Base-by-base conservation (phyloP, 2,329 filamentous ascomycete species). In the Venturia effusa region DNA sequence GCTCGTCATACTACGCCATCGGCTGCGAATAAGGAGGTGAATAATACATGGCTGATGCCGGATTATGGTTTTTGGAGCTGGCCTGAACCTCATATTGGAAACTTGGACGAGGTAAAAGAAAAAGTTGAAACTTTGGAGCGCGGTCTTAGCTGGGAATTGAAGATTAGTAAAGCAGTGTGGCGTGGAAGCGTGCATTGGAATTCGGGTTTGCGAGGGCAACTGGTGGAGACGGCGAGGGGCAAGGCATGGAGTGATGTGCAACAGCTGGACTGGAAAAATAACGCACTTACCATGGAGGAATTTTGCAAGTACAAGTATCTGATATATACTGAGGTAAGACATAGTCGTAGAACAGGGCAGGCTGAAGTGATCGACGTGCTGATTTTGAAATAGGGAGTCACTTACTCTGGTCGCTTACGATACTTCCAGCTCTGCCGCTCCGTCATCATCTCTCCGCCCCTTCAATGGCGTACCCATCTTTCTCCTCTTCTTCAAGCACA, bases 161-260 rank as follows among this genome's bases (percentile, higher is more conserved):
- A 81, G 66, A 74, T 74, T 64, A 75, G 76, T 15, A 74, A 80
- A 67, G 72, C 81, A 2, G 72, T 81, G n/a, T 82, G 80, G 80
- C 74, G 80, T 8, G 80, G 80, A 45, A 71, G 78, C 1, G 68
- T 68, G n/a, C 68, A 75, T 69, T 11, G 78, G 73, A 1, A 71
- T 69, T 41, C 40, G 2, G 27, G 66, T 17, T 54, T 80, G 6
- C 74, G 78, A 0, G 70, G 73, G 15, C 72, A 72, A 22, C 66
- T 80, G 40, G 66, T 80, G 39, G 68, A 75, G 19, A 68, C 71
- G 7, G 72, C 76, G 0, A 67, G 69, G 40, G 72, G 75, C 30
- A 74, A 78, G 66, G 71, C 72, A 43, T 83, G 80, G 80, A 76
- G 78, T 0, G 79, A 77, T 64, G 76, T 82, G 19, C 67, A 68